Evolutionary conservation across 31 red algal species (phyloP).

Genomic region (Bonnemaisonia californica): DNA sequence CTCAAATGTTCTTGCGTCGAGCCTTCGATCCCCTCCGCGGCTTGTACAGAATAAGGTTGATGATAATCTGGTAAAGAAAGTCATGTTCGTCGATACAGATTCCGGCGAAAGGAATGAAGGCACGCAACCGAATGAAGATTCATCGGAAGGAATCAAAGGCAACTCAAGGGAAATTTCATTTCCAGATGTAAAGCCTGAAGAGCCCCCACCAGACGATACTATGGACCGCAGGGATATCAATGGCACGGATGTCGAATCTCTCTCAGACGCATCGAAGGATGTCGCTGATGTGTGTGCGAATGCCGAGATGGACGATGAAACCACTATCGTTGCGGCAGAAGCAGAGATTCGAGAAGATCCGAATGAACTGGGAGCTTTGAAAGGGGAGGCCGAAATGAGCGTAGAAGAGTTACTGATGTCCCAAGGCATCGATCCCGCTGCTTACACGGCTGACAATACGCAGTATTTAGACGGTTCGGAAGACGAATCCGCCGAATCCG

Average conservation of each 20-base stretch:
- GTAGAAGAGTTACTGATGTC: conserved; percentile 59
- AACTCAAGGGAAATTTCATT: not conserved
- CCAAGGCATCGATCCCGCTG: conserved; percentile 71
- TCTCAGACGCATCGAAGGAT: not conserved
- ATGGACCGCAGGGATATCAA: not conserved
- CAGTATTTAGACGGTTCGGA: conserved; percentile 27
- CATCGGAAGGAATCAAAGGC: not conserved
- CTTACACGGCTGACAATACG: conserved; percentile 45
- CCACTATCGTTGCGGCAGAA: conserved; percentile 42
- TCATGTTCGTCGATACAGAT: not conserved
- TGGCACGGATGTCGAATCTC: not conserved
- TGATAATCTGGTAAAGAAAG: conserved; percentile 10
- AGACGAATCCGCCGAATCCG: not conserved
- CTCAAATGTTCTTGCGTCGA: conserved; percentile 55
- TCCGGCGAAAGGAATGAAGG: not conserved
- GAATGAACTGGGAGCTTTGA: conserved; percentile 31
- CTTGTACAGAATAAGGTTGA: conserved; percentile 3
- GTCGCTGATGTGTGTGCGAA: not conserved
- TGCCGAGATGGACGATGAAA: conserved; percentile 44
- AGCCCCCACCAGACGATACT: not conserved
- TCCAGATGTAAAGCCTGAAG: not conserved
- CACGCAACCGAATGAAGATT: not conserved
- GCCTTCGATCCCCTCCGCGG: conserved; percentile 14
- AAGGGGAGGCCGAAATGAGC: conserved; percentile 47
- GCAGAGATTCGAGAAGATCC: conserved; percentile 35